phyloP scores from a whole-genome alignment of 306 rosid genomes.

The Datisca glomerata region DNA sequence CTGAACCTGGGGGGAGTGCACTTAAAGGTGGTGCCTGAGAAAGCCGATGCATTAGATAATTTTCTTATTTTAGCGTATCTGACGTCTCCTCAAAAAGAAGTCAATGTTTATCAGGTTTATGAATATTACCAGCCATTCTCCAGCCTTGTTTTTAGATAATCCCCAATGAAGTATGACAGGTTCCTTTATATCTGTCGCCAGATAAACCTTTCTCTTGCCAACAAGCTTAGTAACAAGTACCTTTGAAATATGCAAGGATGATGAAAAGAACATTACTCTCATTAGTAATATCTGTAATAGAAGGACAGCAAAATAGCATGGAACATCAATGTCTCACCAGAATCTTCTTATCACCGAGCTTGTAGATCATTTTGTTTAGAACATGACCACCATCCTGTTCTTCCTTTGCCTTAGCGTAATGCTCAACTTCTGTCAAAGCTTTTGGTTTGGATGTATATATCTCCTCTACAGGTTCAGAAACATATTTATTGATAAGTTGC shows the following conservation, averaged over 20 bases:
- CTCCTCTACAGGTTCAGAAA: conserved; percentile 27
- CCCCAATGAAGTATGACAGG: conserved; percentile 88
- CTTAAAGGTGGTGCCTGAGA: conserved; percentile 71
- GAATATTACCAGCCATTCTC: conserved; percentile 84
- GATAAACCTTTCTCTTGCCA: conserved; percentile 61
- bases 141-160: conserved; percentile 50
- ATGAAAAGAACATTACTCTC: too few species aligned
- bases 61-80: conserved; percentile 11
- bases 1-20: conserved; percentile 64
- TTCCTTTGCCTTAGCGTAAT: conserved; percentile 50
- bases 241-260: conserved; percentile 28
- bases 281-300: too few species aligned
- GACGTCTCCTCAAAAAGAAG: conserved; percentile 8
- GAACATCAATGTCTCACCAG: conserved; percentile 53
- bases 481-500: conserved; percentile 56
- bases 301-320: conserved; percentile 7
- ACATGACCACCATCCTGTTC: conserved; percentile 43
- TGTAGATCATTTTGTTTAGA: conserved; percentile 40
- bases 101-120: conserved; percentile 9
- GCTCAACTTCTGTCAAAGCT: conserved; percentile 42
- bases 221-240: conserved; percentile 61
- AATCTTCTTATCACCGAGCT: conserved; percentile 43
- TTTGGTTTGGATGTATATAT: conserved; percentile 32
- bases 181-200: conserved; percentile 59
- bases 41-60: conserved; percentile 14